phyloP scores from a whole-genome alignment of 1,284 basidiomycete genomes.

The Pulveroboletus sp. region DNA sequence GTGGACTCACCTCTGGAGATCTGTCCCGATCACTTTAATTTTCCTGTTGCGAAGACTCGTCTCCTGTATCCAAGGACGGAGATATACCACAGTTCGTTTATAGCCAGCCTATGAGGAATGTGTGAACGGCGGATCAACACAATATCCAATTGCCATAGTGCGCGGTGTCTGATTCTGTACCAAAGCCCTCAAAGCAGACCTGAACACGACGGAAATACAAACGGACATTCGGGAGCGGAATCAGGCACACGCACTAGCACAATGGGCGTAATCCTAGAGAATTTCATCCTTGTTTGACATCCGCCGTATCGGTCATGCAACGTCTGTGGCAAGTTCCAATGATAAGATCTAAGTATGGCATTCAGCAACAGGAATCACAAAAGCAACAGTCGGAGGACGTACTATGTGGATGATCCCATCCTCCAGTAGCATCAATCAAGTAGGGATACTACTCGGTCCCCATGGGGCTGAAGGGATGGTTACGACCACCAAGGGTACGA shows the following conservation, averaged over 20 bases:
- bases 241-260: slow-evolving; percentile 52
- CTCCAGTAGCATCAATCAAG: slow-evolving; percentile 67
- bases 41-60: slow-evolving; percentile 67
- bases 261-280: slow-evolving; percentile 59
- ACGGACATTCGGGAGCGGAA: too few relatives aligned
- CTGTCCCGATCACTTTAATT: slow-evolving; percentile 59
- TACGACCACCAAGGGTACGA: slow-evolving; percentile 70
- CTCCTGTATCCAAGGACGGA: slow-evolving; percentile 72
- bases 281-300: slow-evolving; percentile 44
- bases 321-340: slow-evolving; percentile 59
- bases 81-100: slow-evolving; percentile 77
- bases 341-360: slow-evolving; percentile 59
- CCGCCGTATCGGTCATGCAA: slow-evolving; percentile 49
- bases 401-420: slow-evolving; percentile 61
- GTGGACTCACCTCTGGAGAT: slow-evolving; percentile 57
- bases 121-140: slow-evolving; percentile 8
- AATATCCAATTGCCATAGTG: slow-evolving; percentile 15
- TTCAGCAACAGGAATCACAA: not conserved
- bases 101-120: slow-evolving; percentile 50
- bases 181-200: slow-evolving; percentile 72
- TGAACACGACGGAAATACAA: slow-evolving; percentile 26
- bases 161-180: slow-evolving; percentile 75
- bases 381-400: slow-evolving; percentile 25
- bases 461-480: slow-evolving; percentile 68
- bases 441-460: slow-evolving; percentile 72